These are phyloP conservation scores for Purpureocillium lavendulum DNA, from an alignment of 2,329 filamentous ascomycete genomes.

Conservation along the genomic window DNA sequence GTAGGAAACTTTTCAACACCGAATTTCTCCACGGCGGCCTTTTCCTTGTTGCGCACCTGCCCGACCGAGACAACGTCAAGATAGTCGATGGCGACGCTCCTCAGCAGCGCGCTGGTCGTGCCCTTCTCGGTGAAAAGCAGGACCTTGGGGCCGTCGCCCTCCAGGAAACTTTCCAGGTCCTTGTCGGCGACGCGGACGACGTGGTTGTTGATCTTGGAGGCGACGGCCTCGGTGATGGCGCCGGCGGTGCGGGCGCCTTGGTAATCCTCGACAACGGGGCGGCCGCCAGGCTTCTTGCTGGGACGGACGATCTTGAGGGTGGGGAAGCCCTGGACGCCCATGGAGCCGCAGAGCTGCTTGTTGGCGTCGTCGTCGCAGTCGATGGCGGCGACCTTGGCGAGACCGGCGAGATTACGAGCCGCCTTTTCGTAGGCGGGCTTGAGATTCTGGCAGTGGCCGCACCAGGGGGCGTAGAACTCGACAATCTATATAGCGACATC, in stretches of 20 bases:
- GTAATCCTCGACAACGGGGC: slow-evolving; percentile 84
- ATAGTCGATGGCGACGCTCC: slow-evolving; percentile 85
- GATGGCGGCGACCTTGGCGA: slow-evolving; percentile 89
- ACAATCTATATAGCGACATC: slow-evolving; percentile 35
- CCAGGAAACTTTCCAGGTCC: slow-evolving; percentile 68
- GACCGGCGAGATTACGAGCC: slow-evolving; percentile 77
- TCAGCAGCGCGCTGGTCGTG: slow-evolving; percentile 72
- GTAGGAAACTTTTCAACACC: slow-evolving; percentile 71
- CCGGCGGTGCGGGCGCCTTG: slow-evolving; percentile 76
- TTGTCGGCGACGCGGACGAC: slow-evolving; percentile 76
- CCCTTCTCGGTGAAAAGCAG: slow-evolving; percentile 93
- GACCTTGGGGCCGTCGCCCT: slow-evolving; percentile 68
- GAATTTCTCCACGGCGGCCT: slow-evolving; percentile 61
- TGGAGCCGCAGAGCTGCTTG: slow-evolving; percentile 74
- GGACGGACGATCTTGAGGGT: slow-evolving; percentile 91
- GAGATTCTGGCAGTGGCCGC: slow-evolving; percentile 92
- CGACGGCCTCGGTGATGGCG: slow-evolving; percentile 77
- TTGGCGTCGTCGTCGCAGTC: slow-evolving; percentile 93
- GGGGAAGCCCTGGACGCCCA: slow-evolving; percentile 91
- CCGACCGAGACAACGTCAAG: slow-evolving; percentile 70
- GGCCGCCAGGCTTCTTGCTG: slow-evolving; percentile 64
- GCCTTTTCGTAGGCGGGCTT: slow-evolving; percentile 94
- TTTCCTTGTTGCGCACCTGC: slow-evolving; percentile 78
- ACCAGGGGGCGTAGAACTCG: slow-evolving; percentile 97
- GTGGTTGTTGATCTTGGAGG: slow-evolving; percentile 84